A percentile compares a stretch with the other conserved stretches of the same genome.
These are phyloP conservation scores for Clitopilus hobsonii DNA, from an alignment of 768 basidiomycete genomes.

Conservation along the genomic window DNA sequence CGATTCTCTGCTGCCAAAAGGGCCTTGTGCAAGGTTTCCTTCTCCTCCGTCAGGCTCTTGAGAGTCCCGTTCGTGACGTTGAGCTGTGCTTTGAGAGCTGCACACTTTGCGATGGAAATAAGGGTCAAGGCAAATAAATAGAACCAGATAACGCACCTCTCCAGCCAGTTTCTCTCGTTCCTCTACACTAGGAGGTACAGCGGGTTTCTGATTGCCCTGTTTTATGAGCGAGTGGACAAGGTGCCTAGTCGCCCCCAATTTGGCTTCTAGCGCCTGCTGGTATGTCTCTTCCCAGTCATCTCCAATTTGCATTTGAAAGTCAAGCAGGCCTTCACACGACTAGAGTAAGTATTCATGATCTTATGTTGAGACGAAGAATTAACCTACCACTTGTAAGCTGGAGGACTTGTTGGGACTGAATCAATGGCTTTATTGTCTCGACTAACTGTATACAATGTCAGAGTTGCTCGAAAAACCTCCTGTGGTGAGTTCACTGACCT, in stretches of 20 bases:
- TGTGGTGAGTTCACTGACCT: slow-evolving; percentile 36
- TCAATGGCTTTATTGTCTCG: slow-evolving; percentile 41
- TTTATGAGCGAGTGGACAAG: not conserved
- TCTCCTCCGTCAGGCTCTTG: slow-evolving; percentile 43
- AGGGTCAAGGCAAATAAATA: not conserved
- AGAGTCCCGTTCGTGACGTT: slow-evolving; percentile 44
- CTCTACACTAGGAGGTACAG: slow-evolving; percentile 12
- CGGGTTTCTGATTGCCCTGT: not conserved
- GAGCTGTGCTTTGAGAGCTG: slow-evolving; percentile 54
- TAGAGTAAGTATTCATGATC: not conserved
- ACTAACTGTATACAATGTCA: slow-evolving; percentile 41
- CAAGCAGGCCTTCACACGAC: not conserved
- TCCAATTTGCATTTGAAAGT: not conserved
- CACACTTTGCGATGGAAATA: slow-evolving; percentile 38
- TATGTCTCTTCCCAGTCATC: not conserved
- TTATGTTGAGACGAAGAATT: not conserved
- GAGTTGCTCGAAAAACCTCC: not conserved
- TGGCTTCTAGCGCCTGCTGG: slow-evolving; percentile 42
- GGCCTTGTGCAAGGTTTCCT: slow-evolving; percentile 42
- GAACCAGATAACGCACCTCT: slow-evolving; percentile 26
- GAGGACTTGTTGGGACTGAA: not conserved
- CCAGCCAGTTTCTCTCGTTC: slow-evolving; percentile 29
- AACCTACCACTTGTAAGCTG: not conserved
- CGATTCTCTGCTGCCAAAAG: slow-evolving; percentile 57
- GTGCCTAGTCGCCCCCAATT: slow-evolving; percentile 48